Conservation (phyloP, 257 asterid genomes). For the Primulina tabacum region DNA sequence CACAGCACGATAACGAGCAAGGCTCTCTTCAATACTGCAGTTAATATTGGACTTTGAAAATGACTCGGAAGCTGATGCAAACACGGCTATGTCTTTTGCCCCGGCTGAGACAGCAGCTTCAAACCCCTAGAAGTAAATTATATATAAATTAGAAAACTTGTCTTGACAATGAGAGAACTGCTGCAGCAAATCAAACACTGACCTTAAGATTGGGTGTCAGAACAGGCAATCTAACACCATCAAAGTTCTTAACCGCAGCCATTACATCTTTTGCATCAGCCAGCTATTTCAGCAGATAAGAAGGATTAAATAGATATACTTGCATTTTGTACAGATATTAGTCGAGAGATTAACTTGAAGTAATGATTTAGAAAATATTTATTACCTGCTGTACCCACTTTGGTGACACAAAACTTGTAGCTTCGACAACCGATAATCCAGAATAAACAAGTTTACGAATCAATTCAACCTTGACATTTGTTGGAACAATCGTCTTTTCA, state of each 20-base stretch:
- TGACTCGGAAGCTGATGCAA: constrained; percentile 84
- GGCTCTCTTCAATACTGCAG: constrained; percentile 90
- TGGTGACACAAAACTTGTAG: constrained; percentile 95
- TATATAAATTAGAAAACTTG: constrained; percentile 14
- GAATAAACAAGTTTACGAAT: constrained; percentile 65
- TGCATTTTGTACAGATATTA: not conserved
- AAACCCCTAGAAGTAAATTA: constrained; percentile 56
- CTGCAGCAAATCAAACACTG: constrained; percentile 14
- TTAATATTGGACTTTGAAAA: constrained; percentile 87
- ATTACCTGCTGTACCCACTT: constrained; percentile 98
- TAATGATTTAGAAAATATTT: constrained; percentile 9
- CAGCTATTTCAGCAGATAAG: constrained; percentile 43
- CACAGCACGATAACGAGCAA: constrained; percentile 38
- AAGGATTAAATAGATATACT: constrained; percentile 17
- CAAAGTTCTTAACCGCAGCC: constrained; percentile 64
- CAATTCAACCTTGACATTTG: constrained; percentile 69
- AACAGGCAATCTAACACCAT: constrained; percentile 78
- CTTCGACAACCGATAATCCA: constrained; percentile 89
- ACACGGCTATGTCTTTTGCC: constrained; percentile 87
- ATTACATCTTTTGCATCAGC: constrained; percentile 93
- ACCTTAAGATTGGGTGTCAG: constrained; percentile 90
- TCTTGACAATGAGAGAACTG: not conserved
- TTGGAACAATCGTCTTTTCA: constrained; percentile 76
- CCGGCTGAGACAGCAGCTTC: constrained; percentile 94
- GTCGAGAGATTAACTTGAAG: not conserved